Conservation (phyloP, 2,329 filamentous ascomycete genomes). For the Sporothrix pseudoabietina region DNA sequence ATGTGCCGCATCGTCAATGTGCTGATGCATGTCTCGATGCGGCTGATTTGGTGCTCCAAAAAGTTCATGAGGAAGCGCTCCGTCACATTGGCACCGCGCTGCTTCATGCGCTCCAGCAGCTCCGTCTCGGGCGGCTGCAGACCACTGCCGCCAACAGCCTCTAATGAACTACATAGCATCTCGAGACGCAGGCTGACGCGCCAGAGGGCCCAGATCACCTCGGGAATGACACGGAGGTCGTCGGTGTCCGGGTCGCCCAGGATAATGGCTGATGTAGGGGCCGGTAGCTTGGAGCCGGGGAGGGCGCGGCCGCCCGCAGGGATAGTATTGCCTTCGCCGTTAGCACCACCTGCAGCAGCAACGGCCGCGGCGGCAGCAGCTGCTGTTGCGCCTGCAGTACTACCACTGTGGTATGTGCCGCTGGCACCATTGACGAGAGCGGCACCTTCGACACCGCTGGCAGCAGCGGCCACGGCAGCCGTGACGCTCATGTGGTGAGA, state of each 20-base stretch:
- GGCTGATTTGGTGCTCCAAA: conserved; percentile 90
- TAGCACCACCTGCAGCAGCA: conserved; percentile 6
- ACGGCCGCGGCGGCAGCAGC: background rate
- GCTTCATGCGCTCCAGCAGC: conserved; percentile 69
- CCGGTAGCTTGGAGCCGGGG: background rate
- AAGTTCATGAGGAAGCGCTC: conserved; percentile 87
- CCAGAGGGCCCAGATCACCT: conserved; percentile 88
- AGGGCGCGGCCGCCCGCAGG: background rate
- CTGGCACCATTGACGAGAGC: background rate
- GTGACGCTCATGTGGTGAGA: conserved; percentile 49
- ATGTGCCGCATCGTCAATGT: conserved; percentile 79
- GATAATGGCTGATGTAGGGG: conserved; percentile 16
- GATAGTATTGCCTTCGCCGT: background rate
- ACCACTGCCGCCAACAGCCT: conserved; percentile 63
- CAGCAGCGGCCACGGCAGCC: conserved; percentile 38
- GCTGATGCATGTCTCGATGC: conserved; percentile 89
- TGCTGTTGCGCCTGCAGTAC: conserved; percentile 4
- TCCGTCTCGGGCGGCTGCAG: conserved; percentile 81
- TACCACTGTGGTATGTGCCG: background rate
- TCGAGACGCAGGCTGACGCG: conserved; percentile 84
- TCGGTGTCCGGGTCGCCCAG: conserved; percentile 27
- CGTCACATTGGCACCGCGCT: conserved; percentile 78
- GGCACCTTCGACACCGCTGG: conserved; percentile 14
- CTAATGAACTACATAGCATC: conserved; percentile 88
- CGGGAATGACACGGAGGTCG: conserved; percentile 45